These are phyloP conservation scores for Aspergillus avenaceus DNA, from an alignment of 495 filamentous ascomycete species.

Conservation along the genomic window DNA sequence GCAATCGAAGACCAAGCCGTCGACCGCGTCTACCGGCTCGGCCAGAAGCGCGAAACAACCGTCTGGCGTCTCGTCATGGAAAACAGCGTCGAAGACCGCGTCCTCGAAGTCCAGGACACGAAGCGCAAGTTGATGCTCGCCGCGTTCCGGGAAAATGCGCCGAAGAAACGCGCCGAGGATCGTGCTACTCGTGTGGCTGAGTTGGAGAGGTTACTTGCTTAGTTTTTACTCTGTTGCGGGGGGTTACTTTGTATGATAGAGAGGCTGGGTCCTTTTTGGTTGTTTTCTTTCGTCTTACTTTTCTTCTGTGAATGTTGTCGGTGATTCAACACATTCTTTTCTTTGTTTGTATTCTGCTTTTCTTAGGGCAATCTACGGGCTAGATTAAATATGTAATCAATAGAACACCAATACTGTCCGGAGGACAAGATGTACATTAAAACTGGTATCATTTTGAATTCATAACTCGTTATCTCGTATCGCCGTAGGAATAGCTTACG, in stretches of 20 bases:
- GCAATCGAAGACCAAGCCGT: slow-evolving; percentile 93
- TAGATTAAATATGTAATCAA: neutral
- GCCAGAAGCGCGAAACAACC: slow-evolving; percentile 72
- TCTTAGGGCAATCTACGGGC: neutral
- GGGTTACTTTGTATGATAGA: too few relatives aligned
- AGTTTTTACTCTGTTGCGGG: slow-evolving; percentile 1
- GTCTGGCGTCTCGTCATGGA: slow-evolving; percentile 85
- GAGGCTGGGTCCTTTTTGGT: too few relatives aligned
- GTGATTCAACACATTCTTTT: neutral
- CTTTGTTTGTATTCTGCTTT: too few relatives aligned
- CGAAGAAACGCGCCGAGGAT: slow-evolving; percentile 43
- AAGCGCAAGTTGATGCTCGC: slow-evolving; percentile 77
- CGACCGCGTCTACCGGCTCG: slow-evolving; percentile 84
- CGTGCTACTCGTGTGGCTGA: slow-evolving; percentile 52
- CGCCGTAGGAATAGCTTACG: too few relatives aligned
- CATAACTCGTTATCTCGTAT: neutral
- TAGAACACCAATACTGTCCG: neutral
- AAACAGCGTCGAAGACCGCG: slow-evolving; percentile 78
- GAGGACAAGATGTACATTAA: too few relatives aligned
- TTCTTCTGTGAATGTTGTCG: slow-evolving; percentile 4
- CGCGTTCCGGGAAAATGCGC: slow-evolving; percentile 63
- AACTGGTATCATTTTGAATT: neutral
- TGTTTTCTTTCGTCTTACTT: slow-evolving; percentile 1
- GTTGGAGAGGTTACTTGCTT: slow-evolving; percentile 51
- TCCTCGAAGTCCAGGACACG: slow-evolving; percentile 73